phyloP scores from a whole-genome alignment of 768 basidiomycete species.

The Sarcomyxa edulis region DNA sequence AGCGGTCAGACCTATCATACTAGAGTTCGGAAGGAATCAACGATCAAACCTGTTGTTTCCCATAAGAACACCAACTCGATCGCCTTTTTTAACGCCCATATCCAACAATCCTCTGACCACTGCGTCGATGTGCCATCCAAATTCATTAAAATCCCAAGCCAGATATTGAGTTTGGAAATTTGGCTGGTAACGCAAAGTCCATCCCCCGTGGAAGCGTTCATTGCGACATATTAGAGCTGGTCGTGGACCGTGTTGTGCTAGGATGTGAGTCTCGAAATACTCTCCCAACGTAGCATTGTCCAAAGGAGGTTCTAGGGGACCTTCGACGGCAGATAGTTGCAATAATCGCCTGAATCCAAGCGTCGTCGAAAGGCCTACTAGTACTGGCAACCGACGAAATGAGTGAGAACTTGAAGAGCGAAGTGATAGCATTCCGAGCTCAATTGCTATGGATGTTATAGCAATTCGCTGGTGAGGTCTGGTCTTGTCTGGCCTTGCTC shows the following conservation, averaged over 20 bases:
- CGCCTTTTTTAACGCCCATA: slow-evolving; percentile 70
- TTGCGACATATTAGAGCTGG: slow-evolving; percentile 63
- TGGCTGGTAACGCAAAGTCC: slow-evolving; percentile 28
- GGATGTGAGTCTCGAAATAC: slow-evolving; percentile 57
- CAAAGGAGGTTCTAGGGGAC: slow-evolving; percentile 51
- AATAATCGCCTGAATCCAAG: too few species aligned
- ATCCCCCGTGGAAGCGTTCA: slow-evolving; percentile 61
- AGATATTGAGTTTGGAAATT: slow-evolving; percentile 52
- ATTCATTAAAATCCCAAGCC: slow-evolving; percentile 71
- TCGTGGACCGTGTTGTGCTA: slow-evolving; percentile 39
- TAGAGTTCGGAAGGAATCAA: neutral
- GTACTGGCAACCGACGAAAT: too few species aligned
- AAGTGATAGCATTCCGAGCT: too few species aligned
- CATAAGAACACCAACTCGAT: slow-evolving; percentile 78
- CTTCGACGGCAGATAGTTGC: slow-evolving; percentile 54
- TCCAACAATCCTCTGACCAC: slow-evolving; percentile 64
- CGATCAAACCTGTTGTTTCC: slow-evolving; percentile 71
- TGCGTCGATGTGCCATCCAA: slow-evolving; percentile 60
- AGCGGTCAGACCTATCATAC: neutral
- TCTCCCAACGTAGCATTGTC: slow-evolving; percentile 48
- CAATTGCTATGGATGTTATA: too few species aligned
- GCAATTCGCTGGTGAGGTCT: too few species aligned
- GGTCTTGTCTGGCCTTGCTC: too few species aligned
- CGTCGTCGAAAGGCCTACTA: too few species aligned
- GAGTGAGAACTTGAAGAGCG: too few species aligned